Evolutionary conservation across 768 basidiomycete species (phyloP).

Genomic region (Pulveroboletus frians): DNA sequence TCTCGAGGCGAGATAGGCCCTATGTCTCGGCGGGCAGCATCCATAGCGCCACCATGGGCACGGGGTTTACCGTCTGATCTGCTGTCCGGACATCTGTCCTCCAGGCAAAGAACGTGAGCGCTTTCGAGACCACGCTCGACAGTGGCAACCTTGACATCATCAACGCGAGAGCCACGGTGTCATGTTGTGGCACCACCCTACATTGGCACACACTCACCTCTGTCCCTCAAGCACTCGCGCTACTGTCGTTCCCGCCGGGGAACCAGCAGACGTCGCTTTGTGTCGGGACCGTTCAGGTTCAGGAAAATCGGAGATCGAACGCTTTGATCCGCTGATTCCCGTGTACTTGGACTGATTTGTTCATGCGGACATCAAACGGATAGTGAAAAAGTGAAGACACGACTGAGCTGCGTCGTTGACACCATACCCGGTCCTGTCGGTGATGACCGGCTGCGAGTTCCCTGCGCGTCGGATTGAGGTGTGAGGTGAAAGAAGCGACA

Average conservation of each 20-base stretch:
- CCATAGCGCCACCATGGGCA: constrained; percentile 13
- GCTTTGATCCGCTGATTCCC: constrained; percentile 11
- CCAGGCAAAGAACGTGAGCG: constrained; percentile 9
- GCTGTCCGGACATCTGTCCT: constrained; percentile 1
- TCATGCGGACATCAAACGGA: background rate
- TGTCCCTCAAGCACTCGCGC: background rate
- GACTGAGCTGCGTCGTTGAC: constrained; percentile 6
- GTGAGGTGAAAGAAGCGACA: constrained; percentile 6
- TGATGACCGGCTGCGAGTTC: constrained; percentile 6
- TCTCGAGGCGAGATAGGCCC: background rate
- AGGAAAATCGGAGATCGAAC: constrained; percentile 13
- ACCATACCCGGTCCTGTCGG: constrained; percentile 1
- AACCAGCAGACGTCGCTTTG: constrained; percentile 11
- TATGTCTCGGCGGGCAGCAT: constrained; percentile 17
- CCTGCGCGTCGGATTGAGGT: background rate
- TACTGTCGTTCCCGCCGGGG: constrained; percentile 2
- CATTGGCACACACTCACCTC: constrained; percentile 5
- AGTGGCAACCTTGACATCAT: background rate
- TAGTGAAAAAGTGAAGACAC: constrained; percentile 10
- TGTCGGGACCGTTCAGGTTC: background rate
- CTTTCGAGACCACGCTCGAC: constrained; percentile 15
- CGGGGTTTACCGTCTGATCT: constrained; percentile 9
- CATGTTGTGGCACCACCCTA: constrained; percentile 11
- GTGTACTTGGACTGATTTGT: constrained; percentile 3
- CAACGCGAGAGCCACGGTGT: constrained; percentile 8